Conservation (phyloP, 768 basidiomycete species). For the Megacollybia marginata region DNA sequence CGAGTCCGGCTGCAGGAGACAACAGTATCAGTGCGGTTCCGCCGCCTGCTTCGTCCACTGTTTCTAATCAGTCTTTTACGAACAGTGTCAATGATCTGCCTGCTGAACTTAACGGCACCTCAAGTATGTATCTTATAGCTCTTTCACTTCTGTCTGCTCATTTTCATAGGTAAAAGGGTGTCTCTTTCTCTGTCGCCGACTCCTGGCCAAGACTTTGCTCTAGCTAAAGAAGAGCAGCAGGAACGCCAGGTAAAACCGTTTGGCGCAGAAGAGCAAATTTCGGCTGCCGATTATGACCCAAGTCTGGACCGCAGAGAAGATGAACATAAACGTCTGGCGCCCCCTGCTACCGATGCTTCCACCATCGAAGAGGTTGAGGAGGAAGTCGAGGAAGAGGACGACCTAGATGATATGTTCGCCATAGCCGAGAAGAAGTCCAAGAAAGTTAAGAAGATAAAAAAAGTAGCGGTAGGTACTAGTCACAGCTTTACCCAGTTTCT, state of each 20-base stretch:
- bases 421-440: slow-evolving; percentile 29
- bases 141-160: slow-evolving; percentile 1
- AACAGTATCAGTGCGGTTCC: slow-evolving; percentile 71
- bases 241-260: slow-evolving; percentile 38
- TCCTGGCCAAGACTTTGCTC: slow-evolving; percentile 46
- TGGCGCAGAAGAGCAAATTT: slow-evolving; percentile 53
- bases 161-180: slow-evolving; percentile 35
- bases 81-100: slow-evolving; percentile 33
- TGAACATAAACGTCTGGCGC: slow-evolving; percentile 59
- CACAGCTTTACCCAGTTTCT: background rate
- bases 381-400: slow-evolving; percentile 60
- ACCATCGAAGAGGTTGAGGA: slow-evolving; percentile 48
- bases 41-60: slow-evolving; percentile 48
- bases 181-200: slow-evolving; percentile 55
- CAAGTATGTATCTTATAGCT: slow-evolving; percentile 7
- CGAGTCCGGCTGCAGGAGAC: slow-evolving; percentile 30
- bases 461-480: slow-evolving; percentile 35
- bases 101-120: slow-evolving; percentile 4
- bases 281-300: slow-evolving; percentile 91
- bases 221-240: slow-evolving; percentile 59
- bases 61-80: slow-evolving; percentile 44
- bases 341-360: slow-evolving; percentile 26
- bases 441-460: slow-evolving; percentile 53
- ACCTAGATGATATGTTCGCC: slow-evolving; percentile 96
- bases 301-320: slow-evolving; percentile 79